Conservation (phyloP, 768 basidiomycete species). For the Hemileccinum rubropunctum region DNA sequence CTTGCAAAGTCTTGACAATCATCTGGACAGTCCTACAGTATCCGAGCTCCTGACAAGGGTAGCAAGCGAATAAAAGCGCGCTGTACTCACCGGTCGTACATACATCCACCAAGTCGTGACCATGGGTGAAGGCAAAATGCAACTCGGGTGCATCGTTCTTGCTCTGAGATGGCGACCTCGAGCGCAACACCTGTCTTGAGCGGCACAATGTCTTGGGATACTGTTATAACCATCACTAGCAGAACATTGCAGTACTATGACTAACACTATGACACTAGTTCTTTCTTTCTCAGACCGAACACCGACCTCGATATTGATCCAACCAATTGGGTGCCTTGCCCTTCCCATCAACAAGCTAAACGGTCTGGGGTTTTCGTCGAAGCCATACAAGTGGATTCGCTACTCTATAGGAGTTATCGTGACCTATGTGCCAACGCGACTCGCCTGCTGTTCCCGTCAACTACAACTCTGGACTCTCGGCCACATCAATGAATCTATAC, state of each 20-base stretch:
- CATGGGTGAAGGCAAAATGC: slow-evolving; percentile 81
- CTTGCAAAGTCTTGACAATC: slow-evolving; percentile 41
- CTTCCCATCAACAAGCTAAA: neutral
- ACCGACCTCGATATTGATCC: no score
- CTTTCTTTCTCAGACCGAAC: no score
- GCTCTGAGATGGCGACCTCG: slow-evolving; percentile 35
- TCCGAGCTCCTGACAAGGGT: neutral
- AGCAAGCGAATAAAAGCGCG: neutral
- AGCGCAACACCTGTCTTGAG: slow-evolving; percentile 43
- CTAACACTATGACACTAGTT: no score
- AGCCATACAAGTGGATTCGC: neutral
- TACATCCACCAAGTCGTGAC: slow-evolving; percentile 79
- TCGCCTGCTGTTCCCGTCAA: no score
- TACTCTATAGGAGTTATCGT: neutral
- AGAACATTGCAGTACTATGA: no score
- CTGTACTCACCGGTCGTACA: slow-evolving; percentile 68
- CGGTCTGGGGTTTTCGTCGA: neutral
- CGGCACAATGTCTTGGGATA: no score
- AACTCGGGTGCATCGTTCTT: slow-evolving; percentile 37
- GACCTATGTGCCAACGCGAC: no score
- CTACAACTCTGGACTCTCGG: no score
- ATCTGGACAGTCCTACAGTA: slow-evolving; percentile 39
- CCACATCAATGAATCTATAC: no score
- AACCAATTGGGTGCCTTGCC: neutral
- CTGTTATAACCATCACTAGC: no score